phyloP scores from a whole-genome alignment of 805 yeast species.

The Vanderwaltozyma yarrowii region DNA sequence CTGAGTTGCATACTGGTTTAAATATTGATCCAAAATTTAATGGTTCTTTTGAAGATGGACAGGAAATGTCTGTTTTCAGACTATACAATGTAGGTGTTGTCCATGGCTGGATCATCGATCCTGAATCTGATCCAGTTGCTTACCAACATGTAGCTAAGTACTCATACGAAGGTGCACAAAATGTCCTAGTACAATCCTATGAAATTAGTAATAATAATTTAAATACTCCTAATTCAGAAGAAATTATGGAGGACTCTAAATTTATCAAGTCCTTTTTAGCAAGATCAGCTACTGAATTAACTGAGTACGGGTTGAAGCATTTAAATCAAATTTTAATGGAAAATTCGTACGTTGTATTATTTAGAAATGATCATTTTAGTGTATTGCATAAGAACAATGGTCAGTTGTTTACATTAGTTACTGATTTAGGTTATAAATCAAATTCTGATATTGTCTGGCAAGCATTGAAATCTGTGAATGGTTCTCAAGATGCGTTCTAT shows the following conservation, averaged over 20 bases:
- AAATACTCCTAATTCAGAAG: constrained; percentile 18
- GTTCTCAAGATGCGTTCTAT: constrained; percentile 58
- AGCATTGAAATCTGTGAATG: constrained; percentile 53
- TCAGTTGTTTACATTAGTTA: constrained; percentile 54
- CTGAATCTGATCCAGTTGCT: constrained; percentile 27
- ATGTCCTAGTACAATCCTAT: constrained; percentile 39
- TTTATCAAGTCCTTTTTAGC: constrained; percentile 42
- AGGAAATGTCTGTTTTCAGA: constrained; percentile 47
- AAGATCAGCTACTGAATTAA: constrained; percentile 64
- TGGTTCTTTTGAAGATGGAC: constrained; percentile 45
- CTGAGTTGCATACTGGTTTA: constrained; percentile 59
- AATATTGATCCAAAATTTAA: constrained; percentile 62
- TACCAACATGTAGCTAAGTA: constrained; percentile 31
- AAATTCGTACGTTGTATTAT: constrained; percentile 58
- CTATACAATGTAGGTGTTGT: constrained; percentile 50
- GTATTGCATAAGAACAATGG: constrained; percentile 48
- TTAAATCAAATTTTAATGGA: constrained; percentile 37
- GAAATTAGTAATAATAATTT: constrained; percentile 25
- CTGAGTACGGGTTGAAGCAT: constrained; percentile 49
- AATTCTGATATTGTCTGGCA: constrained; percentile 69
- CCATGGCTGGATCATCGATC: constrained; percentile 79
- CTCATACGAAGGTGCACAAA: constrained; percentile 53
- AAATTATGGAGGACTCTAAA: constrained; percentile 27
- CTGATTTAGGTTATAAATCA: constrained; percentile 55
- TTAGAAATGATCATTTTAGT: constrained; percentile 83